Percentiles rank a stretch among this genome's conserved stretches.
Evolutionary conservation across 2,329 filamentous ascomycete species (phyloP).

Genomic region (Clarireedia paspali): DNA sequence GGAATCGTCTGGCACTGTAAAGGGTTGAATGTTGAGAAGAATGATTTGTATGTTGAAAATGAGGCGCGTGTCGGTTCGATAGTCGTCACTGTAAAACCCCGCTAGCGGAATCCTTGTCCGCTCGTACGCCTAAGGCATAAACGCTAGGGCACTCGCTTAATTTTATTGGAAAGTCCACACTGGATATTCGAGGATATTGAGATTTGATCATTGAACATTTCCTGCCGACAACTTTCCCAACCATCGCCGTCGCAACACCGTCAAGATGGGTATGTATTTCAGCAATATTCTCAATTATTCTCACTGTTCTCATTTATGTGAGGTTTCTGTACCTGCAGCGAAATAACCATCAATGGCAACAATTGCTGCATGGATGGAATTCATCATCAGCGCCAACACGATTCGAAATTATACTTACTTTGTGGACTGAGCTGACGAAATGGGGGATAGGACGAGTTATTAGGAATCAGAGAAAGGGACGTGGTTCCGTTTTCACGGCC

Average conservation of each 20-base stretch:
- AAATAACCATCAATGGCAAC: no score
- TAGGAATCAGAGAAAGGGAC: slow-evolving; percentile 70
- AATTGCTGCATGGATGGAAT: no score
- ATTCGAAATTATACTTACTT: no score
- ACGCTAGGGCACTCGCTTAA: slow-evolving; percentile 6
- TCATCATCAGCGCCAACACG: no score
- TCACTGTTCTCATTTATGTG: no score
- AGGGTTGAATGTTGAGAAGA: not conserved
- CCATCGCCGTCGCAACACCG: slow-evolving; percentile 4
- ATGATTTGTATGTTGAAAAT: not conserved
- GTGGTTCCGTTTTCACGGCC: slow-evolving; percentile 70
- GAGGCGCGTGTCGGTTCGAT: not conserved
- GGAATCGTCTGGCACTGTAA: not conserved
- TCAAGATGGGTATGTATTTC: slow-evolving; percentile 3
- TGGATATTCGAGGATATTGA: slow-evolving; percentile 1
- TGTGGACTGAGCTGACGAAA: not conserved
- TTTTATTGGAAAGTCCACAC: not conserved
- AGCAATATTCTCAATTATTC: no score
- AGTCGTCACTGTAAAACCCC: slow-evolving; percentile 4
- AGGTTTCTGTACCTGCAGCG: no score
- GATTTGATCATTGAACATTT: not conserved
- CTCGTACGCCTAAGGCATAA: not conserved
- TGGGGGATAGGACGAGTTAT: slow-evolving; percentile 46
- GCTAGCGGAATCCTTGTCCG: slow-evolving; percentile 1
- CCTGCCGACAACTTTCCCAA: slow-evolving; percentile 1